Evolutionary conservation across 2,329 filamentous ascomycete species (phyloP), one percentile per base, ranked within the genome.

Genomic region (Botrytis medusae): DNA sequence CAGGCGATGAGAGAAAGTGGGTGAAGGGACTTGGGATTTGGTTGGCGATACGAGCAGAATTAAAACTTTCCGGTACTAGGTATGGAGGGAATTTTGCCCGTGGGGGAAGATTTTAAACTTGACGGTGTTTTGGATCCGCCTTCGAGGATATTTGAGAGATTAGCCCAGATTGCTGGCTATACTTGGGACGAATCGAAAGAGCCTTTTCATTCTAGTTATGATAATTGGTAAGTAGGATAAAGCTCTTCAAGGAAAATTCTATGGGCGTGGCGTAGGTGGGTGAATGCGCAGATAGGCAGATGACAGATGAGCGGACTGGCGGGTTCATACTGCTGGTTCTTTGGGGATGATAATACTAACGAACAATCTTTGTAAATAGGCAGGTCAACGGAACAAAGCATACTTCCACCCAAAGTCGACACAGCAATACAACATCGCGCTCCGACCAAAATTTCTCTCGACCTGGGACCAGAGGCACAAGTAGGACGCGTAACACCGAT

Each of bases 121-220:
- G 72, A 59, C n/a, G 85, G 87, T 79, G 87, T 89, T 78, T 84
- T 88, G 79, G 88, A 90, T 80, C 90, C 91, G 74, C 91, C 91
- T 61, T 85, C 87, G 77, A 89, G 90, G 78, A 87, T 95, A 71
- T 92, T 91, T 78, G 91, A 94, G 81, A 89, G 92, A 69, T 86
- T 95, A 77, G 87, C 88, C 75, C 91, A 93, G 81, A 86, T 95
- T 76, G 87, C 90, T 63, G 92, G 92, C 71, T 94, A 93, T 81
- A 89, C 87, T 10, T 95, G 92, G 92, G 91, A 94, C 82, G 91
- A 93, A 77, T 86, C 87, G 22, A 81, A 80, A 73, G 82, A 82
- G 40, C 88, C 88, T 18, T 84, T 87, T 72, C 89, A 91, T 80
- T 88, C 88, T 69, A 93, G 91, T 78, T 98, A 97, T 83, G 94